Evolutionary conservation across 1,284 basidiomycete genomes (phyloP), one percentile per base, ranked within the genome.

Genomic region (Meira miltonrushii): DNA sequence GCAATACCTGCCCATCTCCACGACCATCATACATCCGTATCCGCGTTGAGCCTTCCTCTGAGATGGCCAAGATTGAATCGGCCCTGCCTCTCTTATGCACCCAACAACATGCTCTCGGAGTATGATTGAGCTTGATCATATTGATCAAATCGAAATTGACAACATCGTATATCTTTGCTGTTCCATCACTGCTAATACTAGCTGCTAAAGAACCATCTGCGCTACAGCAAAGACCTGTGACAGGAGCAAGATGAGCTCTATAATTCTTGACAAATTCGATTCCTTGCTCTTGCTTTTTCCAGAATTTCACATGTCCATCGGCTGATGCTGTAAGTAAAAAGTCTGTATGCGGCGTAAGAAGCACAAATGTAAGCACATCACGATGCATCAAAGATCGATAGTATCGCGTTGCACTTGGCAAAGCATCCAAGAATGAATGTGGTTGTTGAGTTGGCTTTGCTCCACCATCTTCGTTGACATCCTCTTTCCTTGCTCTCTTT

Each of bases 91-190:
- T 84, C 58, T 82, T 83, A 78, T 97, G 94, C 3, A 97, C 87
- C 94, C 93, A 98, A 74, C 89, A 92, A 72, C 89, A 92, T 2
- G 89, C 83, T 66, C 87, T 86, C 7, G 94, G 94, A 15, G 82
- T 85, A 75, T 85, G 96, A 0, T 84, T 86, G 53, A 99, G 82
- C 72, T 91, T 90, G 64, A 99, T 84, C 81, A 97, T 97, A 79
- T 97, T 98, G 78, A 98, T 98, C 89, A 98, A 95, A 79, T 98
- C 92, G 78, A 95, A 95, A 80, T 97, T 97, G 67, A 95, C 84
- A 1, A 98, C 92, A 77, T 99, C 95, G 77, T 97, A 98, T 33
- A 98, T 88, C 77, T 97, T 93, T 43, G 88, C 90, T 33, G 77
- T 79, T 3, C 79, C 77, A 50, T 81, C 80, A 6, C 76, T 75